Evolutionary conservation across 495 filamentous ascomycete species (phyloP).

Genomic region (Penicillium desertorum): DNA sequence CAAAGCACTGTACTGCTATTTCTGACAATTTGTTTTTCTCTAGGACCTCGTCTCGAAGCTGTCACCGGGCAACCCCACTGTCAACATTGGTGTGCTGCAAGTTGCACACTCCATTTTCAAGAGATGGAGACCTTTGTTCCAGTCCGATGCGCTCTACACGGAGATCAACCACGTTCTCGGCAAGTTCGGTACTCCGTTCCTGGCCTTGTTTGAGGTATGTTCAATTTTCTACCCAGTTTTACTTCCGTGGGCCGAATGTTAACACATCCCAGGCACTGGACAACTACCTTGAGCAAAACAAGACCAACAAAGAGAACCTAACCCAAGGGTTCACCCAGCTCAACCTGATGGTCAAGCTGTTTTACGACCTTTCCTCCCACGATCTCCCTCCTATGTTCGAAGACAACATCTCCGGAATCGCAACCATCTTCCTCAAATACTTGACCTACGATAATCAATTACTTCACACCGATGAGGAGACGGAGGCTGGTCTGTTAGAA

Average conservation of each 20-base stretch:
- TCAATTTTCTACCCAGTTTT: conserved; percentile 11
- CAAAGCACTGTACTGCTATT: background rate
- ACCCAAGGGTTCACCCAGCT: conserved; percentile 76
- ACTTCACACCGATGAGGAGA: conserved; percentile 78
- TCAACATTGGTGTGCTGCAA: conserved; percentile 91
- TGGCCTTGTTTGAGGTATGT: conserved; percentile 69
- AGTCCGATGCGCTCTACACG: conserved; percentile 83
- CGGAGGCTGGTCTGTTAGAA: conserved; percentile 80
- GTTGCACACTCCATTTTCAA: conserved; percentile 98
- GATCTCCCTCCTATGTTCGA: conserved; percentile 93
- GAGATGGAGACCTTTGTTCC: conserved; percentile 89
- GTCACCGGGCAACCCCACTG: conserved; percentile 67
- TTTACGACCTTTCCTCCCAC: conserved; percentile 95
- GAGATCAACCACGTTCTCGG: conserved; percentile 93
- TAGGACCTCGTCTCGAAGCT: conserved; percentile 88
- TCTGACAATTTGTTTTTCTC: conserved; percentile 1
- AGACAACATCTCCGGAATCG: conserved; percentile 74
- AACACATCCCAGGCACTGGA: conserved; percentile 63
- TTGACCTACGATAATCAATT: conserved; percentile 82
- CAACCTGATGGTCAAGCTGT: conserved; percentile 81
- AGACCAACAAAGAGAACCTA: conserved; percentile 68
- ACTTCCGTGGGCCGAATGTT: conserved; percentile 10
- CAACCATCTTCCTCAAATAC: conserved; percentile 84
- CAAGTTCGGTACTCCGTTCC: conserved; percentile 78
- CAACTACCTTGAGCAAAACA: conserved; percentile 69